Evolutionary conservation across 805 yeast genomes (phyloP).

Genomic region (Cyberlindnera americana): DNA sequence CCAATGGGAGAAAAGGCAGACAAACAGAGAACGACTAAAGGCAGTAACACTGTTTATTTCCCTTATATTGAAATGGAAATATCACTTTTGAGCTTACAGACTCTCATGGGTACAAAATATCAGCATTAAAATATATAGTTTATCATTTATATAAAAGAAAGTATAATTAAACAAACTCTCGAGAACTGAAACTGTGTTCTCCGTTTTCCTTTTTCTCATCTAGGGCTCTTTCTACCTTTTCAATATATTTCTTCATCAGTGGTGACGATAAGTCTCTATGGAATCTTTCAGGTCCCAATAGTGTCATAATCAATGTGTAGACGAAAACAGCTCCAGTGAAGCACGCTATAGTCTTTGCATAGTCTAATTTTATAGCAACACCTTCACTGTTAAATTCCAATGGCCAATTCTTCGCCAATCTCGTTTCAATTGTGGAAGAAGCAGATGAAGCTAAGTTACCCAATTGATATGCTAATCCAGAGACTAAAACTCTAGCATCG

Average conservation of each 20-base stretch:
- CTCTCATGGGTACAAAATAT: too few relatives aligned
- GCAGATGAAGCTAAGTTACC: slow-evolving; percentile 74
- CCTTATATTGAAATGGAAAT: too few relatives aligned
- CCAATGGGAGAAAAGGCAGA: too few relatives aligned
- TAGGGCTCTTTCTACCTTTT: slow-evolving; percentile 18
- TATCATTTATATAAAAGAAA: too few relatives aligned
- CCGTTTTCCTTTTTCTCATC: slow-evolving; percentile 2
- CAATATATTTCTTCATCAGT: slow-evolving; percentile 29
- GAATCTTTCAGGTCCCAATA: slow-evolving; percentile 58
- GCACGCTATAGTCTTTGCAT: slow-evolving; percentile 68
- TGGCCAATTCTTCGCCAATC: slow-evolving; percentile 59
- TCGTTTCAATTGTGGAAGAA: slow-evolving; percentile 65
- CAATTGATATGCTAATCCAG: slow-evolving; percentile 63
- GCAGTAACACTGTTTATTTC: too few relatives aligned
- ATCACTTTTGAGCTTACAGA: too few relatives aligned
- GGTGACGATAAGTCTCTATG: slow-evolving; percentile 35
- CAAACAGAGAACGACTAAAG: too few relatives aligned
- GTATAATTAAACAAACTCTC: background rate
- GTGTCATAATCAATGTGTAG: slow-evolving; percentile 41
- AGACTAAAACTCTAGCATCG: slow-evolving; percentile 56
- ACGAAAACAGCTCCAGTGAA: slow-evolving; percentile 65
- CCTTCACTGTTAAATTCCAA: slow-evolving; percentile 34
- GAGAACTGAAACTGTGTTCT: background rate
- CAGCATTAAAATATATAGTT: too few relatives aligned
- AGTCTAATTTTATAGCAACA: slow-evolving; percentile 35